Conservation (phyloP, 1,139 yeast species). For the Lodderomyces theae region DNA sequence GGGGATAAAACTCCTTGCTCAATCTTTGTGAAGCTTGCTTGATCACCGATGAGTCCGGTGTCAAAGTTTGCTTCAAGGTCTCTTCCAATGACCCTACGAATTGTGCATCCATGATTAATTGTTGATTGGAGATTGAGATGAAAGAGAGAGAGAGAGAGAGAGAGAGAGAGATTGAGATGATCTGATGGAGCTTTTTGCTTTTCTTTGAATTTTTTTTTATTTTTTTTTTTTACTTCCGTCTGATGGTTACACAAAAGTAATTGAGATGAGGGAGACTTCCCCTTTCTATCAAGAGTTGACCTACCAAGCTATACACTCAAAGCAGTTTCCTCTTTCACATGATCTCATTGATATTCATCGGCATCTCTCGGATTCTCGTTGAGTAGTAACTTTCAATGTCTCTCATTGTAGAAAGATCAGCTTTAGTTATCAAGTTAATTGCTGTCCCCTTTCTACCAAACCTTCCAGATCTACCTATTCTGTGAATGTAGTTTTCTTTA, state of each 20-base stretch:
- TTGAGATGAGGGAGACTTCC: conserved; percentile 2
- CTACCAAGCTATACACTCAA: neutral
- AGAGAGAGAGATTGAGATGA: conserved; percentile 2
- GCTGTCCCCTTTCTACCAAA: conserved; percentile 97
- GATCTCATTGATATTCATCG: conserved; percentile 62
- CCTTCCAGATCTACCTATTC: conserved; percentile 94
- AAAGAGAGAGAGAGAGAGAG: neutral
- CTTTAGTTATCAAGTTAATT: conserved; percentile 76
- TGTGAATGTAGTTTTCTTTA: conserved; percentile 85
- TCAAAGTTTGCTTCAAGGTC: conserved; percentile 71
- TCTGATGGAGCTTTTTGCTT: conserved; percentile 5
- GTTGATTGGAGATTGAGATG: neutral
- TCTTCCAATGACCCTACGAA: conserved; percentile 70
- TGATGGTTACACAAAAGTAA: neutral
- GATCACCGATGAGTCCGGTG: conserved; percentile 73
- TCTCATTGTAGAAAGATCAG: conserved; percentile 57
- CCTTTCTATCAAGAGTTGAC: too few species aligned
- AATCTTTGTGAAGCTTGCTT: conserved; percentile 79
- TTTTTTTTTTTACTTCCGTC: neutral
- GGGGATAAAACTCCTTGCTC: conserved; percentile 70
- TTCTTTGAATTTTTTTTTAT: conserved; percentile 6
- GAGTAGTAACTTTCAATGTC: conserved; percentile 78
- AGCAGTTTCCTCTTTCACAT: conserved; percentile 18
- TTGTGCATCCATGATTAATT: conserved; percentile 59
- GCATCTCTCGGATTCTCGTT: conserved; percentile 84